Conservation (phyloP, 1,139 yeast species). For the Yamadazyma sp. region DNA sequence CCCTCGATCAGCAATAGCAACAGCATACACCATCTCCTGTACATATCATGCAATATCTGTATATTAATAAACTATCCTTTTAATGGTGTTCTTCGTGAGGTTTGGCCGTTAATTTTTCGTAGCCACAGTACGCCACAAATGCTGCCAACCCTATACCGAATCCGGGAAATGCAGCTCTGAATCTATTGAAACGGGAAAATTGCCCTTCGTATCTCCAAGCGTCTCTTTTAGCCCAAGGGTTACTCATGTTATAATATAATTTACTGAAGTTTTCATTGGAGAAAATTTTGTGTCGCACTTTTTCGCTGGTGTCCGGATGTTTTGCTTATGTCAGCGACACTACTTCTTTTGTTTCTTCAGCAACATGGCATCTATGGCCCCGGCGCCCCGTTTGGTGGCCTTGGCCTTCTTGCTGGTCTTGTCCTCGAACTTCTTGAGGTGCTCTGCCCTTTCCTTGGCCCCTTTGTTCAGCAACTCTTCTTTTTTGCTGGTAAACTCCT, state of each 20-base stretch:
- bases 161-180: conserved; percentile 79
- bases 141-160: conserved; percentile 80
- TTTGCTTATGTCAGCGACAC: background rate
- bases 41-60: conserved; percentile 7
- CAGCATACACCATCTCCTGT: too few species aligned
- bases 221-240: conserved; percentile 68
- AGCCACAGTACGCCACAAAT: conserved; percentile 62
- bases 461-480: conserved; percentile 56
- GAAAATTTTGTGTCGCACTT: conserved; percentile 1
- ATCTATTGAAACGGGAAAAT: conserved; percentile 70
- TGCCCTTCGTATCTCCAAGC: conserved; percentile 92
- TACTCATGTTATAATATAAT: conserved; percentile 19
- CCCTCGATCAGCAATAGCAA: too few species aligned
- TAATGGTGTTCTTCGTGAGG: conserved; percentile 33
- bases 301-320: too few species aligned
- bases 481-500: conserved; percentile 51
- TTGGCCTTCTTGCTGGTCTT: conserved; percentile 18
- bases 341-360: conserved; percentile 2
- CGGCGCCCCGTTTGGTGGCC: conserved; percentile 16
- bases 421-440: conserved; percentile 40
- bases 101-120: conserved; percentile 52
- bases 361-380: conserved; percentile 20
- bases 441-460: conserved; percentile 55
- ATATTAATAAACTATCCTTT: background rate
- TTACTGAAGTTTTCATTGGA: conserved; percentile 13